Conservation (phyloP, 169 alveolate genomes). For the Cystoisospora suis region DNA sequence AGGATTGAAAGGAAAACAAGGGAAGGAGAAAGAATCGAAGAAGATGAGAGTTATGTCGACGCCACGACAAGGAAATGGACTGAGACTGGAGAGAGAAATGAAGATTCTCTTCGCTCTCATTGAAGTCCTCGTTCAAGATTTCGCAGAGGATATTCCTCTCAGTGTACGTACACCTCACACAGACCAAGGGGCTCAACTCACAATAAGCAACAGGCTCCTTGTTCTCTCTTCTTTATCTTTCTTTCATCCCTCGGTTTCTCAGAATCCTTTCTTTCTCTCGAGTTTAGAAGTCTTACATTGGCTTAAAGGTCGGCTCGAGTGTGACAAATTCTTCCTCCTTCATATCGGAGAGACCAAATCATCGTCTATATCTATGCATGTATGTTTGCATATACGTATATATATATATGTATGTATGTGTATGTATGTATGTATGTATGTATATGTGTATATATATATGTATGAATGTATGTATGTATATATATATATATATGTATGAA, state of each 20-base stretch:
- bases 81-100: not conserved
- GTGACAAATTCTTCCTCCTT: too few species aligned
- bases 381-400: not conserved
- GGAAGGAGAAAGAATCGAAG: not conserved
- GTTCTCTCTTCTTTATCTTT: too few species aligned
- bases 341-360: too few species aligned
- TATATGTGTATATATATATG: not conserved
- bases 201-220: too few species aligned
- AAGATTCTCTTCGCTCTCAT: conserved; percentile 2
- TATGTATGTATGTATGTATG: too few species aligned
- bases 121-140: conserved; percentile 40
- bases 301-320: too few species aligned
- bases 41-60: not conserved
- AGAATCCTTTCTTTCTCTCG: too few species aligned
- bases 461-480: not conserved
- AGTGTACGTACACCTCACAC: not conserved
- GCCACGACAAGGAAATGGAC: not conserved
- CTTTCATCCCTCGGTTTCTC: too few species aligned
- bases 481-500: not conserved
- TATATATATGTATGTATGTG: too few species aligned
- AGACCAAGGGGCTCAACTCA: too few species aligned
- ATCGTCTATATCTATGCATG: not conserved
- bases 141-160: conserved; percentile 10
- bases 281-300: too few species aligned
- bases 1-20: too few species aligned